Evolutionary conservation across 1,284 basidiomycete species (phyloP), one percentile per base, ranked within the genome.

Genomic region (Tylopilus orsonianus): DNA sequence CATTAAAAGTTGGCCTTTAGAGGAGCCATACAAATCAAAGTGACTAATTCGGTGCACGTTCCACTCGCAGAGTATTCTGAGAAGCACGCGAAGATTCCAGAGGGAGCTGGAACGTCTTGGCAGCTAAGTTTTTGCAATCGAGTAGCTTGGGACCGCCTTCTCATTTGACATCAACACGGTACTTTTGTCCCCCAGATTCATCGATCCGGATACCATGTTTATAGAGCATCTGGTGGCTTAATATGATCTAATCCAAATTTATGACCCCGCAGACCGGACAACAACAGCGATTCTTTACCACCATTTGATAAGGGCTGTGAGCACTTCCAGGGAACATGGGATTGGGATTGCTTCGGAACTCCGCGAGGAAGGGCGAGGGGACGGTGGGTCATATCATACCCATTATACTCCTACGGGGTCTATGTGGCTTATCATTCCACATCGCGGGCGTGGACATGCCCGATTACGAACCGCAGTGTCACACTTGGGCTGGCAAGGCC

Each of bases 391-490:
- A 27, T n/a, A n/a, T n/a, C n/a, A n/a, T n/a, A n/a, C n/a, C 29
- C 20, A 14, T 18, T 18, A 24, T 26, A 12, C 18, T 13, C n/a
- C 16, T 30, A 14, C 16, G 30, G 32, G 19, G 27, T 37, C 22
- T 37, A 16, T 10, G 18, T 35, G 14, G n/a, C 30, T 19, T n/a
- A 38, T 30, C 32, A 20, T 32, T 37, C 56, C 24, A 19, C 49
- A 24, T 40, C 52, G 53, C 53, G 37, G 30, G n/a, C 33, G 23
- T 14, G 26, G 24, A 29, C 49, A 34, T 47, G 20, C 29, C 19
- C 23, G 13, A 32, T 53, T 41, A 54, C 40, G 27, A 32, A 14
- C 18, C 18, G 13, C 13, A 27, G 14, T 35, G 30, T 29, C 39
- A 18, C 13, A 26, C 24, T 9, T 23, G 33, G 29, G 35, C 26